Conservation (phyloP, 306 rosid species). For the Oxytropis ochrocephala region DNA sequence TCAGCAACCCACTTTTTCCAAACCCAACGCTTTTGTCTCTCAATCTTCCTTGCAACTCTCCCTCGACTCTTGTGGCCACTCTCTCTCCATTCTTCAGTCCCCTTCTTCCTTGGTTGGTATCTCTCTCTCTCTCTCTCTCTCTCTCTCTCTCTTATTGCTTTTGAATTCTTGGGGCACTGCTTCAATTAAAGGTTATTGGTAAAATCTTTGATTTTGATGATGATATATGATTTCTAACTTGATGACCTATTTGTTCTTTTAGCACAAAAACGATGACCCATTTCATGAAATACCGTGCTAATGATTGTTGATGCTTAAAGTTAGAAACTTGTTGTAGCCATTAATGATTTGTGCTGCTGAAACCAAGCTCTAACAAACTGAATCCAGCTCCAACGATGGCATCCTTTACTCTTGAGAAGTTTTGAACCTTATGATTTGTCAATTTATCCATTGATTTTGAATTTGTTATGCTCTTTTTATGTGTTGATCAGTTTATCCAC, state of each 20-base stretch:
- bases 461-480: too few relatives aligned
- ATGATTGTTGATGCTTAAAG: background rate
- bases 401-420: too few relatives aligned
- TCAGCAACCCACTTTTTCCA: constrained; percentile 65
- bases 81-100: constrained; percentile 78
- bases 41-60: constrained; percentile 61
- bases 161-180: background rate
- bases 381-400: too few relatives aligned
- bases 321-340: background rate
- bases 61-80: constrained; percentile 70
- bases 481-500: background rate
- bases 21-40: constrained; percentile 70
- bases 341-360: too few relatives aligned
- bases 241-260: constrained; percentile 9
- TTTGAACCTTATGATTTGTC: too few relatives aligned
- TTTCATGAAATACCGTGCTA: background rate
- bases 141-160: background rate
- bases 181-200: background rate
- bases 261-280: background rate
- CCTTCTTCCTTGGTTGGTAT: constrained; percentile 86
- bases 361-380: too few relatives aligned
- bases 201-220: constrained; percentile 7
- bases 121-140: background rate
- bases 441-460: too few relatives aligned
- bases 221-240: background rate